These are phyloP conservation scores for Marvania coccoides DNA, from an alignment of 139 green algal genomes.

Conservation along the genomic window DNA sequence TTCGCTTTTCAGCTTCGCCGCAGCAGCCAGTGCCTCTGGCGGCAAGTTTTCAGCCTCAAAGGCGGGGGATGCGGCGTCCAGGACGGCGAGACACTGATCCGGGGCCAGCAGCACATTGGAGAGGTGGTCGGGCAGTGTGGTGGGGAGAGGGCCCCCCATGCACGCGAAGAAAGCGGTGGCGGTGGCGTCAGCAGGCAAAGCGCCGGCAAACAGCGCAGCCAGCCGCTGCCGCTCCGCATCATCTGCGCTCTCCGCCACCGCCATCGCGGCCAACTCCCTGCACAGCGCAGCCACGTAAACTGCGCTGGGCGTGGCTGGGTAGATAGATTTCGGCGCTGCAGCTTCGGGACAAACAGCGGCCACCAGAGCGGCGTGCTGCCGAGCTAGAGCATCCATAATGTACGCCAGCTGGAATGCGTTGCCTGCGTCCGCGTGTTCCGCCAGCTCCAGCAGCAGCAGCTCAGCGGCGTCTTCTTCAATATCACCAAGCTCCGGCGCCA, in stretches of 20 bases:
- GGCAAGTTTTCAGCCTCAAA: not conserved
- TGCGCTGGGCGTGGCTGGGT: not conserved
- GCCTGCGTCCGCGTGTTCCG: not conserved
- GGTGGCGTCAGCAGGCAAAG: not conserved
- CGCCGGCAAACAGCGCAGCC: not conserved
- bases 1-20: not conserved
- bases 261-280: not conserved
- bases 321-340: not conserved
- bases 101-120: not conserved
- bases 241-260: not conserved
- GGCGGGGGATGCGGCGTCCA: not conserved
- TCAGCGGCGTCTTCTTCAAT: too few relatives aligned
- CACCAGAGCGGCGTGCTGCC: conserved; percentile 1
- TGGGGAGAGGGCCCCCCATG: not conserved
- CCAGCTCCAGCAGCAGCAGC: not conserved
- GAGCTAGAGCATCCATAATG: not conserved
- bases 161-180: not conserved
- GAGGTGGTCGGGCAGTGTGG: not conserved
- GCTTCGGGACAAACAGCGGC: not conserved
- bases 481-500: too few relatives aligned
- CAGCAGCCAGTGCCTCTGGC: not conserved
- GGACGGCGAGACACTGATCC: not conserved
- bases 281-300: not conserved
- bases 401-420: not conserved
- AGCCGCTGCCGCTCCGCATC: not conserved